Conservation (phyloP, 2,329 filamentous ascomycete species). For the Pseudogymnoascus sp. region DNA sequence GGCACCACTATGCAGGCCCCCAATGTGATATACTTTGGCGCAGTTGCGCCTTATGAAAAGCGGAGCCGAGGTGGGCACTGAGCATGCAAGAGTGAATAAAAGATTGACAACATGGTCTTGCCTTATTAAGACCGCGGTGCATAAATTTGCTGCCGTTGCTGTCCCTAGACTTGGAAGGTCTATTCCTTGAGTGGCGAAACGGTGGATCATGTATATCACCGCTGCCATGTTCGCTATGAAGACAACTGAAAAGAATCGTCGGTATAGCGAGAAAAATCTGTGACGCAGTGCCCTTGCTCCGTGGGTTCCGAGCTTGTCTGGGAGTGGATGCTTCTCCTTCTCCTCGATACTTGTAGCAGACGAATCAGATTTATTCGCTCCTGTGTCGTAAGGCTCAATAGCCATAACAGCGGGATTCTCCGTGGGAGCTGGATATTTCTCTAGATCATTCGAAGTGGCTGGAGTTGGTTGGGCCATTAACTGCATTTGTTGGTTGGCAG, state of each 20-base stretch:
- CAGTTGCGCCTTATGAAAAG: slow-evolving; percentile 36
- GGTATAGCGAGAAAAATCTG: slow-evolving; percentile 43
- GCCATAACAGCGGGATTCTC: neutral
- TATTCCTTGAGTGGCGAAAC: slow-evolving; percentile 15
- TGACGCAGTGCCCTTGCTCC: slow-evolving; percentile 25
- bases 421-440: neutral
- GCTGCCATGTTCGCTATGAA: slow-evolving; percentile 40
- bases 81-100: slow-evolving; percentile 39
- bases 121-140: slow-evolving; percentile 39
- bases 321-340: slow-evolving; percentile 21
- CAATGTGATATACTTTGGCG: slow-evolving; percentile 43
- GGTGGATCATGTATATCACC: slow-evolving; percentile 29
- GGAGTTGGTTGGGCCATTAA: neutral
- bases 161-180: slow-evolving; percentile 13
- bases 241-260: slow-evolving; percentile 45
- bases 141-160: slow-evolving; percentile 38
- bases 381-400: neutral
- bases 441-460: neutral
- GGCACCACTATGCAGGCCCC: slow-evolving; percentile 46
- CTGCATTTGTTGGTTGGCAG: neutral
- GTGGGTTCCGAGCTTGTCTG: slow-evolving; percentile 34
- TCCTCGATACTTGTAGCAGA: neutral
- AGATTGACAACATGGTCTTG: slow-evolving; percentile 44
- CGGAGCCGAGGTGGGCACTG: slow-evolving; percentile 34
- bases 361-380: neutral